Conservation (phyloP, 2,329 filamentous ascomycete genomes). For the Penicillium sumatraense region DNA sequence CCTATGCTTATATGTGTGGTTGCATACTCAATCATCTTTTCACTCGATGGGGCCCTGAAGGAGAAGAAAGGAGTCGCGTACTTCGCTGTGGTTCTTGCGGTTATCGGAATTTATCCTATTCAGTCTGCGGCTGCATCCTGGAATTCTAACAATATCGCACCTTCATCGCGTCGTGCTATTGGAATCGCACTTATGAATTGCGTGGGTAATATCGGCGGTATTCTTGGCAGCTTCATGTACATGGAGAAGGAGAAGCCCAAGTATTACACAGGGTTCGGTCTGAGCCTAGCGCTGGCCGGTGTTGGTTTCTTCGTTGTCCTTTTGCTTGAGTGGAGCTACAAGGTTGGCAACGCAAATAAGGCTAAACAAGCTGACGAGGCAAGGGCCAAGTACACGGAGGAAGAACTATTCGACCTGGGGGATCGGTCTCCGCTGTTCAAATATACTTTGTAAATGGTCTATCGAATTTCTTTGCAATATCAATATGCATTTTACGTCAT, state of each 20-base stretch:
- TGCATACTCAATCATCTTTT: conserved; percentile 26
- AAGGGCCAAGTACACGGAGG: conserved; percentile 39
- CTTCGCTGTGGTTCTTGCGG: conserved; percentile 29
- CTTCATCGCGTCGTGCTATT: conserved; percentile 25
- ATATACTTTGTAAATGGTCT: conserved; percentile 32
- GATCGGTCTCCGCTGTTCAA: conserved; percentile 49
- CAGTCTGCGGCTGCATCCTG: conserved; percentile 30
- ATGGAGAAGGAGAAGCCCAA: conserved; percentile 24
- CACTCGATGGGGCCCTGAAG: conserved; percentile 23
- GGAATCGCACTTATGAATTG: conserved; percentile 27
- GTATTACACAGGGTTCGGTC: conserved; percentile 28
- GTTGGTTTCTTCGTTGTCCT: conserved; percentile 21
- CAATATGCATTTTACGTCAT: too few relatives aligned
- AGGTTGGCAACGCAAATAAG: conserved; percentile 22
- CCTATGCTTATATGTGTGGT: conserved; percentile 21
- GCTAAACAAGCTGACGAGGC: conserved; percentile 36
- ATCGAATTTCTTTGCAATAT: background rate
- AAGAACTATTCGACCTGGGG: conserved; percentile 46
- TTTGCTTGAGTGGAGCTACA: conserved; percentile 24
- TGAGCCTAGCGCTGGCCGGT: conserved; percentile 23
- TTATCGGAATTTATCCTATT: conserved; percentile 31
- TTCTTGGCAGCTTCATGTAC: conserved; percentile 32
- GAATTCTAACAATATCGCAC: conserved; percentile 32
- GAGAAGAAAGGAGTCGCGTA: conserved; percentile 25
- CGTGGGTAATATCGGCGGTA: conserved; percentile 28